Conservation (phyloP, 495 filamentous ascomycete genomes). For the Thozetella sp. region DNA sequence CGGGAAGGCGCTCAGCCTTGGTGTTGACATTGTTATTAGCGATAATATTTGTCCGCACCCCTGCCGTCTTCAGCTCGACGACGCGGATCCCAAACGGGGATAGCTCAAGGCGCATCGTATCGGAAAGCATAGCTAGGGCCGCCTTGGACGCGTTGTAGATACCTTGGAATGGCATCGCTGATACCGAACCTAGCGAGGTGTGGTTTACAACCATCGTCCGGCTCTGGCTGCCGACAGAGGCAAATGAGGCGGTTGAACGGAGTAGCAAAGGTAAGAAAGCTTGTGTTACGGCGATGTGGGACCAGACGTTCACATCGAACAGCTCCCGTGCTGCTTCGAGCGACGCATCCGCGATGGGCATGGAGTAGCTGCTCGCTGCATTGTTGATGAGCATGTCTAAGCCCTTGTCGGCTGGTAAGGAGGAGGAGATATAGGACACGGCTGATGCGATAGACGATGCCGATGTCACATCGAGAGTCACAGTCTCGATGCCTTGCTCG, state of each 20-base stretch:
- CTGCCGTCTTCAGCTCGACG: constrained; percentile 25
- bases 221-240: not conserved
- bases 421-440: constrained; percentile 18
- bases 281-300: constrained; percentile 49
- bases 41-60: constrained; percentile 15
- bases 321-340: constrained; percentile 41
- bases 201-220: not conserved
- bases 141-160: constrained; percentile 58
- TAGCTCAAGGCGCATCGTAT: constrained; percentile 54
- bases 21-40: constrained; percentile 16
- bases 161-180: constrained; percentile 32
- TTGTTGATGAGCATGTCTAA: constrained; percentile 61
- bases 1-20: constrained; percentile 14
- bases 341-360: constrained; percentile 48
- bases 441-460: constrained; percentile 35
- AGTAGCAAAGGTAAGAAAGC: constrained; percentile 57
- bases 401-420: constrained; percentile 21
- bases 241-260: constrained; percentile 15
- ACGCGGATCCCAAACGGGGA: constrained; percentile 47
- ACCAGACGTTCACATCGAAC: constrained; percentile 59
- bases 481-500: constrained; percentile 38
- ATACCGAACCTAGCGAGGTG: not conserved
- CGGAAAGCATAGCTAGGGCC: constrained; percentile 44
- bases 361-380: constrained; percentile 43
- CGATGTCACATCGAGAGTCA: constrained; percentile 49